Base-by-base conservation (phyloP, 371 early-diverging fungal genomes). In the Actinomucor elegans region DNA sequence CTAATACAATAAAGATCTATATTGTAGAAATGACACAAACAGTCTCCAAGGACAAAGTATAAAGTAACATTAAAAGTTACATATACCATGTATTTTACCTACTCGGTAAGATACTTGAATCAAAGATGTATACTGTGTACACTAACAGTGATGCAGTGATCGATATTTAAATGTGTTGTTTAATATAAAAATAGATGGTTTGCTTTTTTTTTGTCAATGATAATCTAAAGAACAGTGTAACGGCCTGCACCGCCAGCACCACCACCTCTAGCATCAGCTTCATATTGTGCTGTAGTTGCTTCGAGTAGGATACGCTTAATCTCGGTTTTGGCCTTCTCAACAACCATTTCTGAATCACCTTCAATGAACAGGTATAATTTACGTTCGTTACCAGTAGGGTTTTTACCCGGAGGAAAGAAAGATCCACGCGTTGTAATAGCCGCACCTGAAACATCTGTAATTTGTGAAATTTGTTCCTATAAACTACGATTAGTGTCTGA, bases 301-400 rank as follows among this genome's bases (percentile, higher is more conserved):
- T 98, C 98, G 15, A 83, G 79, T 48, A 98, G 64, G 44, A 96
- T 89, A 15, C 93, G 86, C 65, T 88, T 91, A 67, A 98, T 93
- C 72, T 97, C 97, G 26, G 73, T 83, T 75, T 89, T 90, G n/a
- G 98, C 98, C 57, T 84, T 86, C 51, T 97, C 97, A 10, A 96
- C 89, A 10, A 86, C 86, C 48, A 88, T 71, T 67, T 96, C 91
- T 10, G 86, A 88, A 42, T 97, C 96, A 5, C 93, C 94, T 66
- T 98, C 98, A 66, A 98, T 90, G 51, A 93, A 89, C 81, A 98
- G 61, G 60, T 94, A 93, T 52, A 98, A 71, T 72, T 95, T 95
- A 59, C 97, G 86, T 60, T 96, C 95, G 37, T 81, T 80, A 4
- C 74, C 72, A 3, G 80, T 80, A 21, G 83, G 78, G 38, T 85